phyloP scores from a whole-genome alignment of 2,329 filamentous ascomycete genomes.

The Xylaria polymorpha region DNA sequence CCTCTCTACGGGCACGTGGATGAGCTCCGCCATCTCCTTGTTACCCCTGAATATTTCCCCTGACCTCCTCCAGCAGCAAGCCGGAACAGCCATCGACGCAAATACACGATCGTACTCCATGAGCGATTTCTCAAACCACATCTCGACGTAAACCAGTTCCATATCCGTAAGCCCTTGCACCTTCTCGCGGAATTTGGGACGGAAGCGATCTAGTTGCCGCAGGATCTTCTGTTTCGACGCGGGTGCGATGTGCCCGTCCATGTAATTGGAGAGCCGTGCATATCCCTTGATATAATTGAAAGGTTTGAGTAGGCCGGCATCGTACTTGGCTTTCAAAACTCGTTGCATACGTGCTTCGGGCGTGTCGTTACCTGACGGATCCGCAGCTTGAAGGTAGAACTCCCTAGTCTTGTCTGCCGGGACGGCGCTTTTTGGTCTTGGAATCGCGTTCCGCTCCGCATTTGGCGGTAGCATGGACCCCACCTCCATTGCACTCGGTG shows the following conservation, averaged over 20 bases:
- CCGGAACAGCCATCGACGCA: conserved; percentile 97
- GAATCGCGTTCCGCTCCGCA: conserved; percentile 65
- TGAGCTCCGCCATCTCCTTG: conserved; percentile 97
- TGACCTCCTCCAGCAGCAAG: conserved; percentile 95
- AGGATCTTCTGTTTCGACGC: conserved; percentile 90
- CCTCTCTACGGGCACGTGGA: conserved; percentile 90
- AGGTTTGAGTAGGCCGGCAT: conserved; percentile 91
- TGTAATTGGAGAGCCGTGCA: conserved; percentile 86
- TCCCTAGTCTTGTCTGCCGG: conserved; percentile 80
- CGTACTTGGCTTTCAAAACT: conserved; percentile 93
- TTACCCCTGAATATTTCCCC: conserved; percentile 98
- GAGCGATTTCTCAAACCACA: conserved; percentile 97
- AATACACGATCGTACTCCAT: conserved; percentile 99
- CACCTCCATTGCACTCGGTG: conserved; percentile 52
- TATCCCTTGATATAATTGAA: conserved; percentile 99
- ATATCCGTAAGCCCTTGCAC: conserved; percentile 93
- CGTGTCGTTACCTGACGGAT: conserved; percentile 85
- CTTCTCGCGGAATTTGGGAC: conserved; percentile 95
- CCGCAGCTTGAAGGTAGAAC: conserved; percentile 96
- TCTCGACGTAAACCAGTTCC: conserved; percentile 93
- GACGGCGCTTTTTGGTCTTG: conserved; percentile 69
- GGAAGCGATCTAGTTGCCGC: conserved; percentile 89
- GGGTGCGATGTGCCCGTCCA: conserved; percentile 87
- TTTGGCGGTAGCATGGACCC: conserved; percentile 62
- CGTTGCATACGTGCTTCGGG: conserved; percentile 97